These are phyloP conservation scores for Rosa multiflora DNA, from an alignment of 306 rosid genomes.

Conservation along the genomic window DNA sequence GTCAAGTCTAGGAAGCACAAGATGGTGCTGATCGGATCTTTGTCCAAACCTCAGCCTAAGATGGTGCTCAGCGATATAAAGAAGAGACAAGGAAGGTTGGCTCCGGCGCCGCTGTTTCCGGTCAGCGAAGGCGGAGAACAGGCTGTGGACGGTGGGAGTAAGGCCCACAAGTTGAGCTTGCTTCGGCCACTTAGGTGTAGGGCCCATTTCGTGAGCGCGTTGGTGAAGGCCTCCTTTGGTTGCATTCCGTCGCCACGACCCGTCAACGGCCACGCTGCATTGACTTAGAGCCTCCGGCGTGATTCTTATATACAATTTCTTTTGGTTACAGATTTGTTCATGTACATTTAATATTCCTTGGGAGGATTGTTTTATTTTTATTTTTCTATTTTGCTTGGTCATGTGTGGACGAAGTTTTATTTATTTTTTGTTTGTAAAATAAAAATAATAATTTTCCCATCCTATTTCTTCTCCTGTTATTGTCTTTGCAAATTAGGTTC, in stretches of 20 bases:
- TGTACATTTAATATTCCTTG: neutral
- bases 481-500: neutral
- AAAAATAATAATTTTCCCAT: neutral
- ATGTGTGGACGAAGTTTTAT: neutral
- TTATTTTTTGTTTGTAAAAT: neutral
- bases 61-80: conserved; percentile 32
- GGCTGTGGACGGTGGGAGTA: neutral
- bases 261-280: neutral
- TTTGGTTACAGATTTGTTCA: neutral
- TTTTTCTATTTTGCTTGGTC: conserved; percentile 8
- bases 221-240: conserved; percentile 31
- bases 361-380: neutral
- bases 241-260: conserved; percentile 13
- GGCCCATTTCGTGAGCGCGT: conserved; percentile 28
- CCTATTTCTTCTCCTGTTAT: neutral
- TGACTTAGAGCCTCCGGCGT: neutral
- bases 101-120: conserved; percentile 23
- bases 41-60: conserved; percentile 19
- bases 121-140: neutral
- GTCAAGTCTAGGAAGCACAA: conserved; percentile 10
- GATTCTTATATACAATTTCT: neutral
- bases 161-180: neutral
- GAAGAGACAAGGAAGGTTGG: conserved; percentile 21
- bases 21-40: conserved; percentile 15
- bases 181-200: conserved; percentile 23